phyloP scores from a whole-genome alignment of 2,329 filamentous ascomycete genomes.

The Botrytis squamosa region DNA sequence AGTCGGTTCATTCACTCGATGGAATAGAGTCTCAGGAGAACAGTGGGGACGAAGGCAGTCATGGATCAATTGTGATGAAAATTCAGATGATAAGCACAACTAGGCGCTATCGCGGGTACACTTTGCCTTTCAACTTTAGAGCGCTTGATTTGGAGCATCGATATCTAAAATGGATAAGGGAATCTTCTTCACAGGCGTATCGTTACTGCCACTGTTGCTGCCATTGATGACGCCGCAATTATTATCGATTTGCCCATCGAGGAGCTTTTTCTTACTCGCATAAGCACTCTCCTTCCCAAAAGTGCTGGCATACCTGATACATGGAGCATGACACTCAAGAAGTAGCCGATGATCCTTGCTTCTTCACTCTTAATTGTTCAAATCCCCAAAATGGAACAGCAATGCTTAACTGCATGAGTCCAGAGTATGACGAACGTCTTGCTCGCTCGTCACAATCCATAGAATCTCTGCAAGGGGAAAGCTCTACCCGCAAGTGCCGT shows the following conservation, averaged over 20 bases:
- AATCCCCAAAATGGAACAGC: fast-evolving
- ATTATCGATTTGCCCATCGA: not conserved
- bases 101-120: not conserved
- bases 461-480: not conserved
- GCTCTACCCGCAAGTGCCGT: not conserved
- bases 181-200: not conserved
- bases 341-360: not conserved
- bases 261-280: not conserved
- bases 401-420: not conserved
- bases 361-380: not conserved
- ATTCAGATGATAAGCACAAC: not conserved
- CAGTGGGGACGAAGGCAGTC: not conserved
- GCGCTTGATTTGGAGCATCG: not conserved
- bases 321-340: not conserved
- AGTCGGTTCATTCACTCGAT: not conserved
- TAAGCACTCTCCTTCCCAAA: not conserved
- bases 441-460: not conserved
- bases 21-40: not conserved
- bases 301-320: not conserved
- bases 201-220: not conserved
- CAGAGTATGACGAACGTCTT: not conserved
- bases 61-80: not conserved
- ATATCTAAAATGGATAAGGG: not conserved
- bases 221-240: not conserved
- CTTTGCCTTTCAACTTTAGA: not conserved